Evolutionary conservation across 2,329 filamentous ascomycete genomes (phyloP), one percentile per base, ranked within the genome.

Genomic region (Penicillium nordicum): DNA sequence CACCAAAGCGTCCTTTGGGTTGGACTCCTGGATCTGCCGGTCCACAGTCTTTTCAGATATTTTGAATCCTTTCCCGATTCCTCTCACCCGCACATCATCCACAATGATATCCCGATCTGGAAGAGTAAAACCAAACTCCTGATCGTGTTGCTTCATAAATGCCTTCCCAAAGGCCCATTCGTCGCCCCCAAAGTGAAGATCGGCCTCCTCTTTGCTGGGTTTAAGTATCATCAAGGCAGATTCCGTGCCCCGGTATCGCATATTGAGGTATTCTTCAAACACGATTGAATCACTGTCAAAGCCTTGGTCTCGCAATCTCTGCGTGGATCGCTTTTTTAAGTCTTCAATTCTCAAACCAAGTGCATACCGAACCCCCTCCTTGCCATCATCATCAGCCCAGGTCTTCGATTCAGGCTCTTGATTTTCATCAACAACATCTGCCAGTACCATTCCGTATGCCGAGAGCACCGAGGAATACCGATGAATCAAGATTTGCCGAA

Each of bases 221-320:
- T 62, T 63, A 8, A 65, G 21, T 38, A 66, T 62, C 63, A 66
- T 80, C 57, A 84, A 76, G 9, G 61, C 57, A 14, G 61, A 63
- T 53, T 66, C 63, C 10, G 62, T 66, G 23, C 63, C 63, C 14
- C 55, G 52, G 29, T 66, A 66, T 47, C 63, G 59, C 87, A 97
- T 92, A 70, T 97, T 96, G 55, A 97, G 83, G 68, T 96, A 97
- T 69, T 96, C 89, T 70, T 96, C 92, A 67, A 93, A 96, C 0
- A 86, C 81, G 25, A 96, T 89, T 32, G 90, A 85, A 5, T 83
- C 76, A 42, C 89, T 84, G 1, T 81, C 78, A 68, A 97, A 96
- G 0, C 92, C 92, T 73, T 97, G 92, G 2, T 88, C 87, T 23
- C 79, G 78, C 5, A 97, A 77, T 0, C 85, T 84, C 18, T 79